Evolutionary conservation across 1,139 yeast genomes (phyloP).

Genomic region (Yamadazyma epiphylla): DNA sequence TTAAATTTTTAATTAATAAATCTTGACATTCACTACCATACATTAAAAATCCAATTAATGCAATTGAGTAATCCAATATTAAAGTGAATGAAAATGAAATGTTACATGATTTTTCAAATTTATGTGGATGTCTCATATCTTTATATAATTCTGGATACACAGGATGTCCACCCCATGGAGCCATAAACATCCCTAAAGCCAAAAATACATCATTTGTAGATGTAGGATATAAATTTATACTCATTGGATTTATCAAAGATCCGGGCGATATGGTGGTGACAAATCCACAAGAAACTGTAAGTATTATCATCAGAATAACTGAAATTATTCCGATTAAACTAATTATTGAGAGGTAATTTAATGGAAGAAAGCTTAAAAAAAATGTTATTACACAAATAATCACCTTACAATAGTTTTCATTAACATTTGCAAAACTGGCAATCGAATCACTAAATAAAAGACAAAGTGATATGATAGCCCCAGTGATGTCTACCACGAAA

Average conservation of each 20-base stretch:
- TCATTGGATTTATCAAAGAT: conserved; percentile 55
- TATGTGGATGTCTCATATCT: conserved; percentile 77
- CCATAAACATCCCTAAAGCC: conserved; percentile 73
- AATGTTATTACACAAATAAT: conserved; percentile 46
- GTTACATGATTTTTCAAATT: conserved; percentile 24
- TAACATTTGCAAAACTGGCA: conserved; percentile 53
- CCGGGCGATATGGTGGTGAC: conserved; percentile 57
- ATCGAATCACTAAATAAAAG: conserved; percentile 85
- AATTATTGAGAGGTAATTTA: conserved; percentile 65
- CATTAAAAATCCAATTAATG: conserved; percentile 38
- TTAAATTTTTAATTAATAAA: conserved; percentile 36
- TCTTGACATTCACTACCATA: conserved; percentile 35
- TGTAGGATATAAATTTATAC: conserved; percentile 50
- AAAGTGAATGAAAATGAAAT: conserved; percentile 34
- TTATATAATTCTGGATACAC: conserved; percentile 76
- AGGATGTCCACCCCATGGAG: conserved; percentile 91
- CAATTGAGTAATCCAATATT: conserved; percentile 29
- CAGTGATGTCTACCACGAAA: conserved; percentile 73
- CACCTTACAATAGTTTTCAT: conserved; percentile 48
- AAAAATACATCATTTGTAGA: conserved; percentile 36
- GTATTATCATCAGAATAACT: conserved; percentile 58
- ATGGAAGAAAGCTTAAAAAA: conserved; percentile 67
- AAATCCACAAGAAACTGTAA: conserved; percentile 63
- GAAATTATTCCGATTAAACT: conserved; percentile 73
- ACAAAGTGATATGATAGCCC: conserved; percentile 74